phyloP scores from a whole-genome alignment of 148 eudicot species.

The Chenopodium suecicum region DNA sequence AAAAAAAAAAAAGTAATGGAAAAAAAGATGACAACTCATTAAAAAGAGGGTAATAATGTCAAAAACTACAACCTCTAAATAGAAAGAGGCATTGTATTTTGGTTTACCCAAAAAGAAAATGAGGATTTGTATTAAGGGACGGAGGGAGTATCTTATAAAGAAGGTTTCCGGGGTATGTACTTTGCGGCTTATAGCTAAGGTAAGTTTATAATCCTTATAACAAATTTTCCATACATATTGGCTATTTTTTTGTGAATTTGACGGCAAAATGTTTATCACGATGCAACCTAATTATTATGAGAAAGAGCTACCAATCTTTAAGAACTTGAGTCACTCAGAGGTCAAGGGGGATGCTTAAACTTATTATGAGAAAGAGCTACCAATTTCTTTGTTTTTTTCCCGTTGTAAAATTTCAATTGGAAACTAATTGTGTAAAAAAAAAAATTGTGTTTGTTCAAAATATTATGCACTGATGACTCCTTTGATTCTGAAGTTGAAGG shows the following conservation, averaged over 20 bases:
- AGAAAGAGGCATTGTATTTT: no score
- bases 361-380: no score
- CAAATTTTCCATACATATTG: no score
- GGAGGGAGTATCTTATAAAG: no score
- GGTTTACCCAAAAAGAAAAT: no score
- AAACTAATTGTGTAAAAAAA: background rate
- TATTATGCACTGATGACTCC: background rate
- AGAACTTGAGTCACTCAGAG: background rate
- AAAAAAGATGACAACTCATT: no score
- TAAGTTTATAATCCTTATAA: background rate
- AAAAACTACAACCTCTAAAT: no score
- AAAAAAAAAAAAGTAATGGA: no score
- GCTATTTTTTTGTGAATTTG: background rate
- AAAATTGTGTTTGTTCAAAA: background rate
- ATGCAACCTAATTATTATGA: background rate
- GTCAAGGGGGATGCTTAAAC: background rate
- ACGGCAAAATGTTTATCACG: background rate
- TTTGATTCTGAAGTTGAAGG: slow-evolving; percentile 33
- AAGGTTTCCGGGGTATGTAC: no score
- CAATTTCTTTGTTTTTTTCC: background rate
- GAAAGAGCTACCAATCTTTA: background rate
- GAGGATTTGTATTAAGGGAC: no score
- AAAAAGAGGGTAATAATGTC: no score
- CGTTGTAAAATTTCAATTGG: background rate
- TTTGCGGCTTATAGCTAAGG: no score